Percentiles rank a stretch among this genome's conserved stretches.
phyloP scores from a whole-genome alignment of 1,139 yeast species.

The Candida buenavistaensis region DNA sequence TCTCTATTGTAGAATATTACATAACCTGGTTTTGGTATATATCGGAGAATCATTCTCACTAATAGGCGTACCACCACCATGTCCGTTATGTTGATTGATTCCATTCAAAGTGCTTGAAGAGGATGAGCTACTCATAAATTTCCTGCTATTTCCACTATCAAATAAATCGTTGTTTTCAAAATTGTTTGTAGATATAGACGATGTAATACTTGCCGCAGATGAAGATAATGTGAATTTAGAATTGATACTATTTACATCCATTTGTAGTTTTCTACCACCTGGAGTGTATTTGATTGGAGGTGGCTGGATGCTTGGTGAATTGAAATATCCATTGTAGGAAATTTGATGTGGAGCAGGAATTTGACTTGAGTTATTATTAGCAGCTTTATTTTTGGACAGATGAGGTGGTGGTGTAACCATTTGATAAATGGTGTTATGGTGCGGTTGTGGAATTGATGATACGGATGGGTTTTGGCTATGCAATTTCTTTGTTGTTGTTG shows the following conservation, averaged over 20 bases:
- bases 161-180: conserved; percentile 7
- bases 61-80: conserved; percentile 10
- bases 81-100: neutral
- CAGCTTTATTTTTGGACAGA: neutral
- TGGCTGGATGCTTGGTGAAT: conserved; percentile 7
- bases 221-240: conserved; percentile 3
- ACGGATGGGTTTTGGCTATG: conserved; percentile 3
- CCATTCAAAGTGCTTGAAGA: conserved; percentile 1
- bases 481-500: conserved; percentile 4
- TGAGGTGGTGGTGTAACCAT: conserved; percentile 9
- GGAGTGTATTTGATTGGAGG: conserved; percentile 4
- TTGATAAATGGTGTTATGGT: conserved; percentile 5
- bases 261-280: neutral
- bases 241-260: conserved; percentile 1
- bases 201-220: conserved; percentile 5
- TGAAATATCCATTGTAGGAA: conserved; percentile 3
- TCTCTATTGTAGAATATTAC: conserved; percentile 4
- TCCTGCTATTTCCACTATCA: conserved; percentile 2
- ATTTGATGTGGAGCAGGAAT: conserved; percentile 6
- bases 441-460: conserved; percentile 3
- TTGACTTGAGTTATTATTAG: neutral
- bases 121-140: conserved; percentile 1
- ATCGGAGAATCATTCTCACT: conserved; percentile 14
- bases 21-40: conserved; percentile 6
- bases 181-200: conserved; percentile 4